Base-by-base conservation (phyloP, 495 filamentous ascomycete species). In the Trichoderma reesei region DNA sequence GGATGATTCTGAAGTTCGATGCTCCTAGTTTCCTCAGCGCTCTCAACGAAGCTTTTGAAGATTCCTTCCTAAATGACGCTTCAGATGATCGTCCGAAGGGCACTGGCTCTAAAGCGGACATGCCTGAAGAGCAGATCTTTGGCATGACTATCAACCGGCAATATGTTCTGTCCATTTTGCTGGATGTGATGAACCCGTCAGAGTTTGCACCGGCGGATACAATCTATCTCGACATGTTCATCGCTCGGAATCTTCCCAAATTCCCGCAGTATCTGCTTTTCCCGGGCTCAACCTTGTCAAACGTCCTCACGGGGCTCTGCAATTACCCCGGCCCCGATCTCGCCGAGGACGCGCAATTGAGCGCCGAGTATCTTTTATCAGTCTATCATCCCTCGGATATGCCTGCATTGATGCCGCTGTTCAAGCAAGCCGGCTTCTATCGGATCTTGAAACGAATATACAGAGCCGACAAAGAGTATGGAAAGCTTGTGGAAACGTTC, bases 161-260 rank as follows among this genome's bases (percentile, higher is more conserved):
- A 74, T 92, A 91, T 71, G 81, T 98, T 62, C 83, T 96, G 65
- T 93, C 86, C 60, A 94, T 96, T 46, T 74, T 98, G 62, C 80
- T 96, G 34, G 91, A 96, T 70, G 85, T 96, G 34, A 94, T 98
- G 90, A 86, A 84, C 61, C 73, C 84, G 10, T 70, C 79, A 16
- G 84, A 85, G 10, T 97, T 95, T 70, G 80, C 83, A 4, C 69
- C 84, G n/a, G 83, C 88, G 65, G 90, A 97, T 73, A 91, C 88
- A 34, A 90, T 98, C 64, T 98, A 95, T 73, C 82, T 98, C 41
- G 88, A 98, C 72, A 98, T 98, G 90, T 98, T 98, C 71, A 86
- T 98, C 72, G 93, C 94, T 54, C 88, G 94, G 64, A 98, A 96
- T 69, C 81, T 98, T 16, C 90, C 94, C 2, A 98, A 98, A 74